Conservation (phyloP, 345 rosid genomes). For the Bruguiera parviflora region DNA sequence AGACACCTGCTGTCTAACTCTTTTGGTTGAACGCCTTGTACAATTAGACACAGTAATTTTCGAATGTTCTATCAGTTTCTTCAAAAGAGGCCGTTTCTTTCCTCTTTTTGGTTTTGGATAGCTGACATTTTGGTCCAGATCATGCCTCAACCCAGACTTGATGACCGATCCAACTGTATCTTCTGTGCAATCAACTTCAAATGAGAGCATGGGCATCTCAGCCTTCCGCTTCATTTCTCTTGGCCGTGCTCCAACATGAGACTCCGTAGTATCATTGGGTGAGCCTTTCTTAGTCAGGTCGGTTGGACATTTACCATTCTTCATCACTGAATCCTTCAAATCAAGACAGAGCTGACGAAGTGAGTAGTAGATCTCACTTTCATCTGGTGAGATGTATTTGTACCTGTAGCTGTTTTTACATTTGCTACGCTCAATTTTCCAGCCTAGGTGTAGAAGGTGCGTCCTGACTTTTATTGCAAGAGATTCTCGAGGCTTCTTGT, state of each 20-base stretch:
- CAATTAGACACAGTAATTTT: neutral
- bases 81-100: neutral
- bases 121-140: neutral
- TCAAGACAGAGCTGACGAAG: slow-evolving; percentile 18
- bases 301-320: neutral
- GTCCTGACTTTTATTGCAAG: slow-evolving; percentile 7
- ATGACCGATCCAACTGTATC: neutral
- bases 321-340: neutral
- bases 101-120: neutral
- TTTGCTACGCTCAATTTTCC: slow-evolving; percentile 13
- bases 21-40: slow-evolving; percentile 9
- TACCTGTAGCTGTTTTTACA: neutral
- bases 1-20: slow-evolving; percentile 1
- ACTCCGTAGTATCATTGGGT: neutral
- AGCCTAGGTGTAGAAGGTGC: slow-evolving; percentile 16
- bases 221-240: neutral
- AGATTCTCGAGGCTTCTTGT: slow-evolving; percentile 5
- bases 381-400: slow-evolving; percentile 11
- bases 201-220: neutral
- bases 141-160: neutral
- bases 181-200: too few species aligned
- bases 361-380: slow-evolving; percentile 3
- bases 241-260: neutral
- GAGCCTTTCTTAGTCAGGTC: neutral
- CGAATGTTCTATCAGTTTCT: neutral